phyloP scores from a whole-genome alignment of 441 rosid genomes.

The Melastoma candidum region DNA sequence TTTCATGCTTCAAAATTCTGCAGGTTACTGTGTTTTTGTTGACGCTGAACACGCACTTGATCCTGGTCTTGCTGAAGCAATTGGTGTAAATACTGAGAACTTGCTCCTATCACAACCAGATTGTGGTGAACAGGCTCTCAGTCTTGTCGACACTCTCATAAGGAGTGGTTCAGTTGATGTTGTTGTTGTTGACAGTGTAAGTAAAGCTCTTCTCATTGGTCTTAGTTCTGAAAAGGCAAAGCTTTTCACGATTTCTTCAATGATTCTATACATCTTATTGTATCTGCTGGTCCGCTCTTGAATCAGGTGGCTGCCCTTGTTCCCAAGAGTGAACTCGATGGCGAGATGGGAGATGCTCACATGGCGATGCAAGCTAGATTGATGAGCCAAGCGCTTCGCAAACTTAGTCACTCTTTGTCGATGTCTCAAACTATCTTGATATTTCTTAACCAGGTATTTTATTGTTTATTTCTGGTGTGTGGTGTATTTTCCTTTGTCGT shows the following conservation, averaged over 20 bases:
- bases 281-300: not conserved
- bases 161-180: constrained; percentile 97
- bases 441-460: constrained; percentile 74
- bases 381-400: constrained; percentile 98
- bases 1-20: not conserved
- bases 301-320: constrained; percentile 94
- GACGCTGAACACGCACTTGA: constrained; percentile 99
- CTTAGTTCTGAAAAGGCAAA: not conserved
- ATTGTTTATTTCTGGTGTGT: constrained; percentile 4
- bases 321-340: constrained; percentile 95
- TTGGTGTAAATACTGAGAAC: constrained; percentile 83
- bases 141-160: constrained; percentile 87
- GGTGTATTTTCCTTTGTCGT: no score
- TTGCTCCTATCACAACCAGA: constrained; percentile 95
- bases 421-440: constrained; percentile 70
- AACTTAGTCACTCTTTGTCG: constrained; percentile 87
- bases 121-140: constrained; percentile 93
- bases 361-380: constrained; percentile 99
- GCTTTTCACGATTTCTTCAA: no score
- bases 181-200: constrained; percentile 93
- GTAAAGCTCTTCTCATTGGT: constrained; percentile 23
- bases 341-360: constrained; percentile 99
- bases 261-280: no score
- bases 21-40: constrained; percentile 83
- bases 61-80: constrained; percentile 64